Conservation (phyloP, 2,329 filamentous ascomycete species). For the Neofusicoccum laricinum region DNA sequence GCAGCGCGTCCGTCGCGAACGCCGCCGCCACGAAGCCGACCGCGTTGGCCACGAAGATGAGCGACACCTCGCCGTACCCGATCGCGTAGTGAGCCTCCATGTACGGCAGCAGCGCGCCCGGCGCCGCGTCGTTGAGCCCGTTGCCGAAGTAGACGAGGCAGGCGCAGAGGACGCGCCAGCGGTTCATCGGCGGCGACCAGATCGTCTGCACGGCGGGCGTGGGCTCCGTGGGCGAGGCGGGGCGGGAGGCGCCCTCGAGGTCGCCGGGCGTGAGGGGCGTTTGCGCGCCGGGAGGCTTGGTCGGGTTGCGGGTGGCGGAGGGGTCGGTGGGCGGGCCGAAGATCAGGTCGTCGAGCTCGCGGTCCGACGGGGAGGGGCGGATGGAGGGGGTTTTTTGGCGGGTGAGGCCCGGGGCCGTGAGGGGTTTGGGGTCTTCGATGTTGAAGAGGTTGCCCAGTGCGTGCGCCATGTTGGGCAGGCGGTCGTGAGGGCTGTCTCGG, state of each 20-base stretch:
- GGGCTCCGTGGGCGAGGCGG: conserved; percentile 47
- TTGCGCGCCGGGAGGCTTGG: conserved; percentile 15
- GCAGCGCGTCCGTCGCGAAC: conserved; percentile 64
- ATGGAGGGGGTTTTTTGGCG: conserved; percentile 3
- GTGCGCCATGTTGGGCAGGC: background rate
- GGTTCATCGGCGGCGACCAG: conserved; percentile 62
- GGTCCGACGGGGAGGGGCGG: background rate
- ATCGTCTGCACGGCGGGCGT: conserved; percentile 53
- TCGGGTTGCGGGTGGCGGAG: background rate
- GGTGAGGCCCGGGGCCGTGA: background rate
- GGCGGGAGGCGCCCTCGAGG: conserved; percentile 54
- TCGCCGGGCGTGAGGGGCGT: conserved; percentile 28
- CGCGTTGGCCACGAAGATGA: conserved; percentile 79
- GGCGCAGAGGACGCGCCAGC: conserved; percentile 62
- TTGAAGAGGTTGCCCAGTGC: background rate
- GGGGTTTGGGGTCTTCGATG: conserved; percentile 3
- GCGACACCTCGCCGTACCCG: conserved; percentile 73
- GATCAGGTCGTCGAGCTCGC: conserved; percentile 9
- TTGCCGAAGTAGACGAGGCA: conserved; percentile 66
- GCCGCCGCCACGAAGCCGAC: conserved; percentile 73
- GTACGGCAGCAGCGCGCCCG: conserved; percentile 77
- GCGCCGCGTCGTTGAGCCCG: conserved; percentile 66
- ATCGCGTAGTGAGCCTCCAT: conserved; percentile 74
- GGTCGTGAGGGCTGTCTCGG: too few relatives aligned
- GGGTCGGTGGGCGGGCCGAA: too few relatives aligned